These are phyloP conservation scores for Citrus reticulata DNA, from an alignment of 345 rosid species.

Conservation along the genomic window DNA sequence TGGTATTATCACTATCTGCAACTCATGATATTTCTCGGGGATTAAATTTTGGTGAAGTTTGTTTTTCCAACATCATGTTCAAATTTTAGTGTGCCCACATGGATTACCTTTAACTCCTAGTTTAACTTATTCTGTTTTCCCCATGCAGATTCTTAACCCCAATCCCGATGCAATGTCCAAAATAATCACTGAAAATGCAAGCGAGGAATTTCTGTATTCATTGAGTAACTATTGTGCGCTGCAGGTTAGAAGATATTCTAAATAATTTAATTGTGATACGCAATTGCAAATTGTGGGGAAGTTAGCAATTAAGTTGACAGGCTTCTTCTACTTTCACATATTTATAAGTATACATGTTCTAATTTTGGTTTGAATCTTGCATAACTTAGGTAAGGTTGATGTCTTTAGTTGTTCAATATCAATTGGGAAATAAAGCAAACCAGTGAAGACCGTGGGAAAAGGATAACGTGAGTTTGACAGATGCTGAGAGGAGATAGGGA, in stretches of 20 bases:
- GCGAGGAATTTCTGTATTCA: too few relatives aligned
- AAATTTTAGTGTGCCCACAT: too few relatives aligned
- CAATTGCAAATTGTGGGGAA: neutral
- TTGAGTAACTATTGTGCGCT: slow-evolving; percentile 68
- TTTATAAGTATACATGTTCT: neutral
- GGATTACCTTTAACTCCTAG: too few relatives aligned
- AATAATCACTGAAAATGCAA: too few relatives aligned
- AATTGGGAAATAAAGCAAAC: neutral
- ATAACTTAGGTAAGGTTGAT: neutral
- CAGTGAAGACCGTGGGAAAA: neutral
- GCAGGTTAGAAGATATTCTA: slow-evolving; percentile 53
- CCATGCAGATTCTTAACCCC: too few relatives aligned
- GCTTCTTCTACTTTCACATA: neutral
- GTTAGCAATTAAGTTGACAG: slow-evolving; percentile 5
- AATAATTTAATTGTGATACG: neutral
- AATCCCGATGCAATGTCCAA: too few relatives aligned
- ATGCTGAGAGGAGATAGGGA: neutral
- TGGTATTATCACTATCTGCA: slow-evolving; percentile 42
- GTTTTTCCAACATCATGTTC: slow-evolving; percentile 8
- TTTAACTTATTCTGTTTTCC: too few relatives aligned
- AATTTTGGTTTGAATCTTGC: neutral
- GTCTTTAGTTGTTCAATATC: neutral
- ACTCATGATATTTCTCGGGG: neutral
- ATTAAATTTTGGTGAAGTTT: neutral
- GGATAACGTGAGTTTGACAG: neutral